These are phyloP conservation scores for Zoysia matrella DNA, from an alignment of 202 grass and related monocot species.

Conservation along the genomic window DNA sequence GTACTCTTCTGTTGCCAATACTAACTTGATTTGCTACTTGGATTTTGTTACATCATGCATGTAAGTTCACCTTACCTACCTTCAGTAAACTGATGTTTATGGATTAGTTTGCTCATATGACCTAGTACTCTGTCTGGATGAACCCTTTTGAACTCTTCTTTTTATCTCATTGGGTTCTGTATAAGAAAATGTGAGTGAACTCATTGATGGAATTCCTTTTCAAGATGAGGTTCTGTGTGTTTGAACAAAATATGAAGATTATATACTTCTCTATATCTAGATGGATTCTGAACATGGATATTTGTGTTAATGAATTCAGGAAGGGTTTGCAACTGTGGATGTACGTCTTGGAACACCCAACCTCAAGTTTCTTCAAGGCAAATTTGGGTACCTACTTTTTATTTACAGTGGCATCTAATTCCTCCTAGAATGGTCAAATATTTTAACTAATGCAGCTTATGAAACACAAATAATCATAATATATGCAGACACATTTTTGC, in stretches of 20 bases:
- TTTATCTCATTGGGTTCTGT: conserved; percentile 39
- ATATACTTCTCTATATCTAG: background rate
- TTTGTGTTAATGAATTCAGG: background rate
- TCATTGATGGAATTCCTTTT: conserved; percentile 27
- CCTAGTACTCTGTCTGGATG: background rate
- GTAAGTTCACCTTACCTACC: background rate
- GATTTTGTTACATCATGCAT: background rate
- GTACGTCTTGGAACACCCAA: background rate
- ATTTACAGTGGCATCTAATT: background rate
- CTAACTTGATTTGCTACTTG: background rate
- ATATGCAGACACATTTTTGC: background rate
- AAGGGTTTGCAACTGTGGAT: background rate
- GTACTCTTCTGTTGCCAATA: background rate
- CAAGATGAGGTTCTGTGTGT: too few species aligned
- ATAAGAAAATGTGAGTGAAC: conserved; percentile 28
- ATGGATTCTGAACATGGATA: background rate
- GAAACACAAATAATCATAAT: background rate
- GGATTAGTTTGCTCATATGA: background rate
- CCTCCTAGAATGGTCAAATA: background rate
- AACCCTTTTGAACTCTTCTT: background rate
- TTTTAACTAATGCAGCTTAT: background rate
- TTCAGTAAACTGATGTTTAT: background rate
- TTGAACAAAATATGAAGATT: too few species aligned
- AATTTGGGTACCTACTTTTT: background rate
- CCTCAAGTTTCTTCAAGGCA: background rate